Base-by-base conservation (phyloP, 2,329 filamentous ascomycete species). In the Arthrobotrys pseudoclavata region DNA sequence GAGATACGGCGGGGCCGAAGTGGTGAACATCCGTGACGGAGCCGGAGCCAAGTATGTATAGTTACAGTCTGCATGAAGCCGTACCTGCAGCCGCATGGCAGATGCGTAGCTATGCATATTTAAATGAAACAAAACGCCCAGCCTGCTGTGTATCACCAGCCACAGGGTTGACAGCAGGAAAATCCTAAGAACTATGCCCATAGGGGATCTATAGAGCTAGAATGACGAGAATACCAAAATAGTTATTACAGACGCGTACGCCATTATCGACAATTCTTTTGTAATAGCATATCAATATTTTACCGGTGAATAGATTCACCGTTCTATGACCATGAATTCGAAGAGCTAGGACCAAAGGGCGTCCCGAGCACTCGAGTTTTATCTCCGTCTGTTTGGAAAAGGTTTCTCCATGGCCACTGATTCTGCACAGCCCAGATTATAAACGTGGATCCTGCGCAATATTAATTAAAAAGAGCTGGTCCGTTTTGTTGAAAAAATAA, bases 81-180 rank as follows among this genome's bases (percentile, higher is more conserved):
- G 37, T 42, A 12, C 10, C 37, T 42, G 37, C 37, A 42, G 37
- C 37, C 37, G 37, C 37, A 42, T 42, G 37, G 15, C 37, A 20
- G 15, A 45, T 45, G 40, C 40, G 7, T 13, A 42, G 40, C 15
- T n/a, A 42, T 40, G 31, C 31, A 42, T 55, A 20, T 60, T 60
- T 42, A 42, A 42, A 7, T 42, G 55, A 60, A 60, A 60, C 55
- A 34, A 60, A 60, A 60, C 55, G 34, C 55, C 55, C 55, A 42
- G 55, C 12, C 20, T n/a, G 20, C 42, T 60, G 34, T 34, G 50
- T 57, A 57, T 57, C 52, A 57, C 29, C 52, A 57, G 52, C 52
- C 52, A 57, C 52, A 22, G 18, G 52, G 52, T 57, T 37, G 18
- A 31, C 13, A 9, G 7, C 15, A 9, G 29, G 52, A 22, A 57